A percentile compares a stretch with the other conserved stretches of the same genome.
Evolutionary conservation across 352 stramenopile species (phyloP).

Genomic region (Globisporangium megalacanthum): DNA sequence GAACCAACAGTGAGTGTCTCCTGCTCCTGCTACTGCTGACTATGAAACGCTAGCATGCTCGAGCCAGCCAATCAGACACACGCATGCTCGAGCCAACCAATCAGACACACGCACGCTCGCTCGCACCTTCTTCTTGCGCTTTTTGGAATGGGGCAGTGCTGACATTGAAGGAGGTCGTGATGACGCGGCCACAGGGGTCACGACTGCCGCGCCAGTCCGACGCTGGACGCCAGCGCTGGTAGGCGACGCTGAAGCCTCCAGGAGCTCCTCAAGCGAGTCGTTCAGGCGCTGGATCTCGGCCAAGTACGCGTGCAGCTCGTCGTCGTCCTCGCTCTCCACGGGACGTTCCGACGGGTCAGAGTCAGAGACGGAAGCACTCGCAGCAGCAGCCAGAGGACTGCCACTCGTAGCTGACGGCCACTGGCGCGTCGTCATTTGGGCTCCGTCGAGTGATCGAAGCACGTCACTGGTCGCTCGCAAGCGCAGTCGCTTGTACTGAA

Average conservation of each 20-base stretch:
- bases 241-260: not conserved
- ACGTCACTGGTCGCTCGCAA: slow-evolving; percentile 12
- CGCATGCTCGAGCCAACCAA: not conserved
- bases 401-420: too few species aligned
- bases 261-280: slow-evolving; percentile 6
- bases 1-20: too few species aligned
- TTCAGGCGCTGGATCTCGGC: slow-evolving; percentile 40
- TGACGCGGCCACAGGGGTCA: slow-evolving; percentile 12
- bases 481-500: slow-evolving; percentile 45
- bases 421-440: too few species aligned
- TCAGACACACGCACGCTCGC: not conserved
- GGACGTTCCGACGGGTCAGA: not conserved
- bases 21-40: too few species aligned
- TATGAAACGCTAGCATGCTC: too few species aligned
- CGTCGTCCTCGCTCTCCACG: slow-evolving; percentile 20
- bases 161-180: not conserved
- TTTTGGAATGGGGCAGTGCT: not conserved
- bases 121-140: not conserved
- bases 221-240: not conserved
- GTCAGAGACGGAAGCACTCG: too few species aligned
- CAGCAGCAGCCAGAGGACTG: too few species aligned
- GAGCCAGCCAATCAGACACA: too few species aligned
- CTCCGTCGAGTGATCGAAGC: too few species aligned
- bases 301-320: slow-evolving; percentile 36
- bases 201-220: not conserved